Evolutionary conservation across 2,329 filamentous ascomycete species (phyloP).

Genomic region (Colletotrichum orbiculare): DNA sequence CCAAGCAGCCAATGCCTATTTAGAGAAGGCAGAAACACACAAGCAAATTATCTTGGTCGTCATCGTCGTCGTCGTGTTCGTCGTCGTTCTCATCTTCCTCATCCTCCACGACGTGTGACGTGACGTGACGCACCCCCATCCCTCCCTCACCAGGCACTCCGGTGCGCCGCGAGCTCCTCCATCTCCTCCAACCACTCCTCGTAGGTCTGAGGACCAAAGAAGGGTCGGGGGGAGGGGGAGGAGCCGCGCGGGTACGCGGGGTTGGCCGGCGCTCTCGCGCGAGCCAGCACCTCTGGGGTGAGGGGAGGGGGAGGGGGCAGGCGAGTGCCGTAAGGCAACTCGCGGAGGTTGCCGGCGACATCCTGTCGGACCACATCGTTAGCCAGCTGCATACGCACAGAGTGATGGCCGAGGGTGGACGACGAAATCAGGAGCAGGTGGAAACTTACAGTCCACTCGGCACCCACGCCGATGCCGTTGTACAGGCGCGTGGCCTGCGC

Average conservation of each 20-base stretch:
- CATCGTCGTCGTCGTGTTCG: too few species aligned
- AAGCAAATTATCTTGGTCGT: too few species aligned
- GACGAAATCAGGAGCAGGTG: background rate
- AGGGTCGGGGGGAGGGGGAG: conserved; percentile 8
- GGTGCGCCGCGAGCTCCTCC: conserved; percentile 1
- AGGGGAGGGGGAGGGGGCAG: conserved; percentile 21
- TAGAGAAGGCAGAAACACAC: too few species aligned
- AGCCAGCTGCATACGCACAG: background rate
- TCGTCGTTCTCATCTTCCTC: background rate
- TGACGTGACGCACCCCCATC: too few species aligned
- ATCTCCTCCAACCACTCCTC: conserved; percentile 16
- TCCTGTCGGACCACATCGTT: conserved; percentile 7
- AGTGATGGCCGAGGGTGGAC: background rate
- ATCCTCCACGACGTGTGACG: too few species aligned
- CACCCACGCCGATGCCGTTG: conserved; percentile 15
- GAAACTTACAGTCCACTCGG: conserved; percentile 15
- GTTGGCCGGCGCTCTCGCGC: conserved; percentile 8
- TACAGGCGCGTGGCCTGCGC: conserved; percentile 14
- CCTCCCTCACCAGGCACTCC: conserved; percentile 1
- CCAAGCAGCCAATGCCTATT: too few species aligned
- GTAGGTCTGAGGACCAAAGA: conserved; percentile 20
- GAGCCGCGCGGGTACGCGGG: conserved; percentile 23
- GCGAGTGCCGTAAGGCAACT: conserved; percentile 18
- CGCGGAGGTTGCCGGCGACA: conserved; percentile 29
- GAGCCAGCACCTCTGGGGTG: conserved; percentile 19